Base-by-base conservation (phyloP, 2,329 filamentous ascomycete genomes). In the Botrytis byssoidea region DNA sequence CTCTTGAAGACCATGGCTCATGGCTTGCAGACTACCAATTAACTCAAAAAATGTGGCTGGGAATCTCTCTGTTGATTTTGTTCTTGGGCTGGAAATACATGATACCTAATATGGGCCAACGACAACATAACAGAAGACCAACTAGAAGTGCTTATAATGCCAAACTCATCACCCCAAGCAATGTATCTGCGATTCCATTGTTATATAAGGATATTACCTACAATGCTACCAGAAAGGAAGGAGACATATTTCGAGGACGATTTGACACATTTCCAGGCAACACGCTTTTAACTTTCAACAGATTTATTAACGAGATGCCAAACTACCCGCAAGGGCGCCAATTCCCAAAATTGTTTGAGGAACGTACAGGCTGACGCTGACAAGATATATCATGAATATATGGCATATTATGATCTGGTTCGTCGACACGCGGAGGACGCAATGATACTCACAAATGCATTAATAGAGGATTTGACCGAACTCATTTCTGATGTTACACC, bases 121-220 rank as follows among this genome's bases (percentile, higher is more conserved):
- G 3, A 10, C 0, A 0, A 9, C 18, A 4, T 22, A 18, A 22
- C 8, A 16, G 9, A 4, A n/a, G 5, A 51, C 48, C 6, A n/a
- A n/a, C 6, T 14, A 51, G 12, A n/a, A 20, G 61, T 42, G 40
- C 16, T 55, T 55, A 55, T 16, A 55, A 29, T 55, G 6, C 12
- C 12, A 29, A 29, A 55, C 12, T 16, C n/a, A 32, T 46, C 20
- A 4, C 16, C 20, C 63, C 42, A 5, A 22, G 29, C 4, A 25
- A 3, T 14, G 6, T 25, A 46, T 65, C 42, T 46, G 3, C 9
- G 16, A 65, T 65, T 46, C 63, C n/a, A 14, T 32, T 32, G 1
- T 65, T 65, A 14, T 46, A 65, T 8, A 65, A 22, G 40, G n/a
- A 35, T 46, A 22, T 65, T 3, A 32, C 12, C 10, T 35, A 46